These are phyloP conservation scores for Crucibulum laeve DNA, from an alignment of 768 basidiomycete species.

Conservation along the genomic window DNA sequence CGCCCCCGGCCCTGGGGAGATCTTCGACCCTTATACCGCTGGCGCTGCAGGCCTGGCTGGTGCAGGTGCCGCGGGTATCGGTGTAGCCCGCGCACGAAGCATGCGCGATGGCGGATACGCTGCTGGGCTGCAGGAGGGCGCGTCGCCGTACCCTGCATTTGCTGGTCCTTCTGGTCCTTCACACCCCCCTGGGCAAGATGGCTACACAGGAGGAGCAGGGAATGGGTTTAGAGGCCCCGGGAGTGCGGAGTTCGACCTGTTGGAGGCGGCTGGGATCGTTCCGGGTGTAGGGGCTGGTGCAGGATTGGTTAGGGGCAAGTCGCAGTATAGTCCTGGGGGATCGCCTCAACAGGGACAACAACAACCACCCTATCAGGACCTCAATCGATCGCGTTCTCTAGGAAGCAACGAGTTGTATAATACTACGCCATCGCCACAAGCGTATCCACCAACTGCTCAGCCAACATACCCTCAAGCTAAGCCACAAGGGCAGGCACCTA, in stretches of 20 bases:
- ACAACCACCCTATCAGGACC: neutral
- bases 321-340: conserved; percentile 8
- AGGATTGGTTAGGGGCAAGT: conserved; percentile 13
- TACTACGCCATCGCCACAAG: neutral
- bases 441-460: neutral
- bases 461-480: neutral
- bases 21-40: conserved; percentile 21
- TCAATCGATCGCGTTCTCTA: neutral
- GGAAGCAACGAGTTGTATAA: no score
- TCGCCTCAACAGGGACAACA: conserved; percentile 9
- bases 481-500: neutral
- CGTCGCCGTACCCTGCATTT: conserved; percentile 34
- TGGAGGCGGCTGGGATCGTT: conserved; percentile 19
- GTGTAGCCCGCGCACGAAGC: conserved; percentile 36
- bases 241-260: conserved; percentile 11
- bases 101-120: conserved; percentile 26
- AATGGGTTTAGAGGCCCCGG: conserved; percentile 6
- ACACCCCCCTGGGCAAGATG: conserved; percentile 1
- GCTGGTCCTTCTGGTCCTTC: conserved; percentile 17
- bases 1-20: conserved; percentile 21
- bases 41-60: conserved; percentile 18
- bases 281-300: conserved; percentile 3
- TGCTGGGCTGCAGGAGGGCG: conserved; percentile 29
- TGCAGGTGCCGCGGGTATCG: conserved; percentile 37
- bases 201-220: neutral